Percentiles rank a stretch among this genome's conserved stretches.
phyloP scores from a whole-genome alignment of 75 land plant genomes.

The Chamaecyparis obtusa region DNA sequence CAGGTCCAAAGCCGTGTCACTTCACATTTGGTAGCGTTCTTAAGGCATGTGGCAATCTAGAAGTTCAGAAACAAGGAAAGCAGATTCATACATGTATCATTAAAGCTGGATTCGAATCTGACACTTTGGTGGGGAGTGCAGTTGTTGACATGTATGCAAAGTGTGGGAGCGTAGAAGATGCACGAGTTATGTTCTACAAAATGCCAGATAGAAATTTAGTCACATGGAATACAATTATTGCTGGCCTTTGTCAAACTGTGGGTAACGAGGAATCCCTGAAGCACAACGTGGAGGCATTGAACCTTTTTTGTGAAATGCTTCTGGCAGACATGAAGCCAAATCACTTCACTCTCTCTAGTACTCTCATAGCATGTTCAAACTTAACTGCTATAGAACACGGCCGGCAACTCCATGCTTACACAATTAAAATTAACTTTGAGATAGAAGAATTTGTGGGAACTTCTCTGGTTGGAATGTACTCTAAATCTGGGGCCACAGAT shows the following conservation, averaged over 20 bases:
- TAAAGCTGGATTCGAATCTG: constrained; percentile 27
- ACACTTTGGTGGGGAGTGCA: constrained; percentile 32
- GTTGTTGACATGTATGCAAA: constrained; percentile 50
- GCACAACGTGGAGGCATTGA: constrained; percentile 1
- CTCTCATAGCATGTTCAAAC: constrained; percentile 25
- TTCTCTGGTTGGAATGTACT: constrained; percentile 42
- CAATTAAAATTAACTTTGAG: constrained; percentile 25
- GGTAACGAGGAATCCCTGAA: background rate
- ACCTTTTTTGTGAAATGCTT: constrained; percentile 25
- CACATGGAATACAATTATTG: constrained; percentile 44
- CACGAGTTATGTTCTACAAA: constrained; percentile 27
- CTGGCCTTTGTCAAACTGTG: constrained; percentile 34
- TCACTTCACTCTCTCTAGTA: constrained; percentile 21
- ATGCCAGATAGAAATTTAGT: constrained; percentile 23
- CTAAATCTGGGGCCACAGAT: constrained; percentile 29
- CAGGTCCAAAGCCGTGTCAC: constrained; percentile 15
- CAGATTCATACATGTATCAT: constrained; percentile 26
- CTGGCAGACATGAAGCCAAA: constrained; percentile 21
- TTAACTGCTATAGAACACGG: constrained; percentile 3
- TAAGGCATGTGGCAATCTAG: constrained; percentile 32
- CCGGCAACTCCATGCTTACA: constrained; percentile 31
- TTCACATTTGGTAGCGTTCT: constrained; percentile 29
- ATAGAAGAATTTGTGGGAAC: constrained; percentile 42
- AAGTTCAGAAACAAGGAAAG: constrained; percentile 25
- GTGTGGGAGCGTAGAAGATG: constrained; percentile 38